Percentiles rank a stretch among this genome's conserved stretches.
Conservation (phyloP, 352 stramenopile genomes). For the Phytophthora macrochlamydospora region DNA sequence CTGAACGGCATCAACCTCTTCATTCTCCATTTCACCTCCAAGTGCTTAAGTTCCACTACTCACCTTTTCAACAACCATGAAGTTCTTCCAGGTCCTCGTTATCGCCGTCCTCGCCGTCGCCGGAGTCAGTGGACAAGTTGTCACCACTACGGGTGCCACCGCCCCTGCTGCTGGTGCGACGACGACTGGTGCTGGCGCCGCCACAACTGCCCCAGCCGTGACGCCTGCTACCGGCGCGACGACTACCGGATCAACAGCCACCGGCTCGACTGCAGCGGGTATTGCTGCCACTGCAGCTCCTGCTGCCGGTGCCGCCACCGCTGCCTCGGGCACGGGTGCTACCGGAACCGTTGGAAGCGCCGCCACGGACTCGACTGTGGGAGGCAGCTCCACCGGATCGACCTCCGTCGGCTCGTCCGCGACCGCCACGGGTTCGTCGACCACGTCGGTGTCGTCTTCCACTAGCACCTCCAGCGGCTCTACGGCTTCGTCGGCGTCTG, state of each 20-base stretch:
- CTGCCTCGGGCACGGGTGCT: conserved; percentile 11
- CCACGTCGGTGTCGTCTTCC: conserved; percentile 8
- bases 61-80: conserved; percentile 22
- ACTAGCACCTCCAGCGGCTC: conserved; percentile 12
- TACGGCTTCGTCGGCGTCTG: conserved; percentile 9
- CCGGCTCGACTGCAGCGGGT: background rate
- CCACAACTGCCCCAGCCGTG: background rate
- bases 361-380: conserved; percentile 17
- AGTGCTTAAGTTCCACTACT: conserved; percentile 26
- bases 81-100: conserved; percentile 38
- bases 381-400: conserved; percentile 13
- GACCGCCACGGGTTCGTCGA: conserved; percentile 5
- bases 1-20: background rate
- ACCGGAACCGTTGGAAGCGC: conserved; percentile 11
- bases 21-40: conserved; percentile 25
- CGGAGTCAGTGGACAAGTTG: conserved; percentile 28
- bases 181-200: background rate
- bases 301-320: conserved; percentile 5
- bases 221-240: background rate
- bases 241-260: background rate
- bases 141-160: conserved; percentile 11
- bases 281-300: background rate
- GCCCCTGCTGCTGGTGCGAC: background rate
- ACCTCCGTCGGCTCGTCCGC: conserved; percentile 4
- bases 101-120: conserved; percentile 32